Conservation (phyloP, 139 green algal species). For the Chlamydomonas eustigma region DNA sequence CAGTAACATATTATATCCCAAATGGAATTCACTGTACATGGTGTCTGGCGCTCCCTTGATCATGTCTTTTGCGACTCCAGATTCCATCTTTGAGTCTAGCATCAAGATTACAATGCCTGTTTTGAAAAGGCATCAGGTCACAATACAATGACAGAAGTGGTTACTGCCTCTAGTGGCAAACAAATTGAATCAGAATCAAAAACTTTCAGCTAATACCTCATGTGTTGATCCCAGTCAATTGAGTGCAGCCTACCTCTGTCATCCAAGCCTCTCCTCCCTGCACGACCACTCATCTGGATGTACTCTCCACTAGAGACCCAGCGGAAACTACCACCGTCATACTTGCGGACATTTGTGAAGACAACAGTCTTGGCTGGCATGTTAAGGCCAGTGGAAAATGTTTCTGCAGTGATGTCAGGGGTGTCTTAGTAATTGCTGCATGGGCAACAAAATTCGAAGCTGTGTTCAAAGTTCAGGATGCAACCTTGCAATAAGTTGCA, state of each 20-base stretch:
- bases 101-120: slow-evolving; percentile 83
- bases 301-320: slow-evolving; percentile 85
- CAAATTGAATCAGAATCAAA: too few relatives aligned
- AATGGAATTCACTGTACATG: slow-evolving; percentile 68
- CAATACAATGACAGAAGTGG: too few relatives aligned
- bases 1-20: slow-evolving; percentile 79
- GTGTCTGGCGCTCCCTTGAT: slow-evolving; percentile 72
- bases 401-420: slow-evolving; percentile 52
- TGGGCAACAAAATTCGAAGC: too few relatives aligned
- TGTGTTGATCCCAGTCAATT: too few relatives aligned
- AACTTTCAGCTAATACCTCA: too few relatives aligned
- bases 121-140: too few relatives aligned
- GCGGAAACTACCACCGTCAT: slow-evolving; percentile 72
- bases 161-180: too few relatives aligned
- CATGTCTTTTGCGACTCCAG: slow-evolving; percentile 68
- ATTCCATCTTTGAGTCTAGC: slow-evolving; percentile 80
- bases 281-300: slow-evolving; percentile 96
- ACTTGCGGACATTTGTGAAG: slow-evolving; percentile 93
- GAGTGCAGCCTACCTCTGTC: slow-evolving; percentile 65
- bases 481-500: too few relatives aligned
- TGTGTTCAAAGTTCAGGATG: too few relatives aligned
- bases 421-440: too few relatives aligned
- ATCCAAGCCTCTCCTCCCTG: slow-evolving; percentile 89
- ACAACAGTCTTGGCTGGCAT: slow-evolving; percentile 95
- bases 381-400: slow-evolving; percentile 98